Conservation (phyloP, 2,329 filamentous ascomycete genomes). For the Claviceps monticola region DNA sequence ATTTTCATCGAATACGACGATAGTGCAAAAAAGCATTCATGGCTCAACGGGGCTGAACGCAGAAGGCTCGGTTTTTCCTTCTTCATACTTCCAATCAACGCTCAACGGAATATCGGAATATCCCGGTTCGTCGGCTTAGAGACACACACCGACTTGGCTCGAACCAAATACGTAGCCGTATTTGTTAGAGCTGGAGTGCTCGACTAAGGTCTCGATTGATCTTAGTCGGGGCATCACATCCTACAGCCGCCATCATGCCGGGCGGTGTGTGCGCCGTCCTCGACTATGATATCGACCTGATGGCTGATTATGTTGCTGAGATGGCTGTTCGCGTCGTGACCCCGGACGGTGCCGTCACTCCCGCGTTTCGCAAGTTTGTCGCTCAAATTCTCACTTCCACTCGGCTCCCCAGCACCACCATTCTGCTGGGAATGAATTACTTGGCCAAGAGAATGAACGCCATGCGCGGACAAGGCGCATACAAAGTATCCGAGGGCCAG, state of each 20-base stretch:
- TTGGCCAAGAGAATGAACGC: constrained; percentile 71
- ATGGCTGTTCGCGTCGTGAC: constrained; percentile 55
- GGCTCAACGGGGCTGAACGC: constrained; percentile 17
- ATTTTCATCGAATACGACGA: constrained; percentile 11
- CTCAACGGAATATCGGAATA: background rate
- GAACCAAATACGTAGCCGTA: background rate
- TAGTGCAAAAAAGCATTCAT: constrained; percentile 16
- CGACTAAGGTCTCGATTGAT: constrained; percentile 26
- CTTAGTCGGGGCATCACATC: constrained; percentile 24
- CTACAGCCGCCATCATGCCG: constrained; percentile 37
- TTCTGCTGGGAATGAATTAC: constrained; percentile 82
- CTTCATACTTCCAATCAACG: background rate
- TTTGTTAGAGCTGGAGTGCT: constrained; percentile 9
- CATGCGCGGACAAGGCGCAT: constrained; percentile 42
- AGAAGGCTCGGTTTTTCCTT: constrained; percentile 5
- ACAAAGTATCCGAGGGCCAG: constrained; percentile 50
- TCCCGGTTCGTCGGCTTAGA: background rate
- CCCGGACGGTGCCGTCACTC: constrained; percentile 40
- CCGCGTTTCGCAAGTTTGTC: constrained; percentile 82
- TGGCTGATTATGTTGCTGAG: constrained; percentile 89
- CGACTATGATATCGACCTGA: constrained; percentile 92
- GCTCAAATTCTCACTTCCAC: constrained; percentile 83
- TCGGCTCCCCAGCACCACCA: constrained; percentile 78
- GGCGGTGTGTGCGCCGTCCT: constrained; percentile 87
- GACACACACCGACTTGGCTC: background rate